Evolutionary conservation across 345 rosid genomes (phyloP).

Genomic region (Eutrema yunnanense): DNA sequence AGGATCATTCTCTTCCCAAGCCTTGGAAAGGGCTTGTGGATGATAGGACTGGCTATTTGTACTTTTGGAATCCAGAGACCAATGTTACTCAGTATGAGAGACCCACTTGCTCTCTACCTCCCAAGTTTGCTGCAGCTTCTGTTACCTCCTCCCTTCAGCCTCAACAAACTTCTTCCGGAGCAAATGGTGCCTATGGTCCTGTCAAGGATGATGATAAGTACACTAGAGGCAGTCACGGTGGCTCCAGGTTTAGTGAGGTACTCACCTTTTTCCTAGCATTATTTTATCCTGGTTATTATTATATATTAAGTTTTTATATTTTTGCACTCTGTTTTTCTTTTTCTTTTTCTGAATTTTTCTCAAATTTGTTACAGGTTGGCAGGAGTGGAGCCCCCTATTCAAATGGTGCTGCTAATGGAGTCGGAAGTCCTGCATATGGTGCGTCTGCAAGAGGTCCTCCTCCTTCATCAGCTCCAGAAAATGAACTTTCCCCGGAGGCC

Average conservation of each 20-base stretch:
- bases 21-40: slow-evolving; percentile 98
- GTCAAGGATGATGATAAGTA: slow-evolving; percentile 47
- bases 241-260: slow-evolving; percentile 51
- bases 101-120: slow-evolving; percentile 36
- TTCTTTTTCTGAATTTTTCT: neutral
- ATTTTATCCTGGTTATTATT: neutral
- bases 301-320: neutral
- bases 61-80: slow-evolving; percentile 97
- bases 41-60: slow-evolving; percentile 82
- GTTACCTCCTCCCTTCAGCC: slow-evolving; percentile 64
- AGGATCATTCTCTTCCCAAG: slow-evolving; percentile 88
- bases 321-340: neutral
- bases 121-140: slow-evolving; percentile 38
- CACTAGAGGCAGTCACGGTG: slow-evolving; percentile 32
- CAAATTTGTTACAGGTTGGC: slow-evolving; percentile 2
- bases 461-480: slow-evolving; percentile 36
- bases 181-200: slow-evolving; percentile 35
- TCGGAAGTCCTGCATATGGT: slow-evolving; percentile 31
- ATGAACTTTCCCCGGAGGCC: slow-evolving; percentile 53
- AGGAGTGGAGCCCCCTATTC: slow-evolving; percentile 34
- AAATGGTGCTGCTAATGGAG: slow-evolving; percentile 40
- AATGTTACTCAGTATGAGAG: slow-evolving; percentile 91
- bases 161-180: slow-evolving; percentile 39
- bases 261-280: neutral
- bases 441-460: slow-evolving; percentile 38